These are phyloP conservation scores for Amoebophrya sp. DNA, from an alignment of 169 alveolate species.

Conservation along the genomic window DNA sequence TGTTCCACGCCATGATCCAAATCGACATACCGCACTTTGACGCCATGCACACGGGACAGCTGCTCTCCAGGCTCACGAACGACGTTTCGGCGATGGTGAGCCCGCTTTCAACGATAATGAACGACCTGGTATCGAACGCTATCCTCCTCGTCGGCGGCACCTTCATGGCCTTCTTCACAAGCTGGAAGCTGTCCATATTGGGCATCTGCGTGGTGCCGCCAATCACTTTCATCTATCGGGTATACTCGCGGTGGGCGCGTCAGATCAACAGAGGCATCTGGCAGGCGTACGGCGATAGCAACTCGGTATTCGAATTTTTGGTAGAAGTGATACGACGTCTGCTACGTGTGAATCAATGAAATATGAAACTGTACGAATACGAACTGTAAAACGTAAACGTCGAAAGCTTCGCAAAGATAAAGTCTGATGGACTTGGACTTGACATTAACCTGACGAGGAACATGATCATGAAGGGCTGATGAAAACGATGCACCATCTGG, in stretches of 20 bases:
- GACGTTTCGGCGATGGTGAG: slow-evolving; percentile 21
- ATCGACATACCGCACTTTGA: slow-evolving; percentile 31
- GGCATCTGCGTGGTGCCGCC: slow-evolving; percentile 31
- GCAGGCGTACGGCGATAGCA: slow-evolving; percentile 29
- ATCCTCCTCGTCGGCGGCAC: slow-evolving; percentile 28
- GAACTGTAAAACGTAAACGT: not conserved
- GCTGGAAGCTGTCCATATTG: slow-evolving; percentile 29
- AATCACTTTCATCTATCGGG: slow-evolving; percentile 30
- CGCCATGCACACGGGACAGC: slow-evolving; percentile 34
- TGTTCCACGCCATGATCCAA: not conserved
- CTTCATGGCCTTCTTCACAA: slow-evolving; percentile 31
- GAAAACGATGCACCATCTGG: not conserved
- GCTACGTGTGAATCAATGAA: not conserved
- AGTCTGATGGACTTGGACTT: too few species aligned
- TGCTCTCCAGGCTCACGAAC: slow-evolving; percentile 30
- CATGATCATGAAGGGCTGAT: not conserved
- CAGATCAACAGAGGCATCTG: slow-evolving; percentile 21
- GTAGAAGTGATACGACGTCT: not conserved
- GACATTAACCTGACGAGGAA: too few species aligned
- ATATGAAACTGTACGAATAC: not conserved
- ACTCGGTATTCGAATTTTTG: not conserved
- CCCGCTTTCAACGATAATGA: slow-evolving; percentile 21
- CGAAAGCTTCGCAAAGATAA: not conserved
- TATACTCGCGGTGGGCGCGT: slow-evolving; percentile 10
- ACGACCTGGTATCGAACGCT: slow-evolving; percentile 29